Evolutionary conservation across 768 basidiomycete species (phyloP).

Genomic region (Macrolepiota dolichaula): DNA sequence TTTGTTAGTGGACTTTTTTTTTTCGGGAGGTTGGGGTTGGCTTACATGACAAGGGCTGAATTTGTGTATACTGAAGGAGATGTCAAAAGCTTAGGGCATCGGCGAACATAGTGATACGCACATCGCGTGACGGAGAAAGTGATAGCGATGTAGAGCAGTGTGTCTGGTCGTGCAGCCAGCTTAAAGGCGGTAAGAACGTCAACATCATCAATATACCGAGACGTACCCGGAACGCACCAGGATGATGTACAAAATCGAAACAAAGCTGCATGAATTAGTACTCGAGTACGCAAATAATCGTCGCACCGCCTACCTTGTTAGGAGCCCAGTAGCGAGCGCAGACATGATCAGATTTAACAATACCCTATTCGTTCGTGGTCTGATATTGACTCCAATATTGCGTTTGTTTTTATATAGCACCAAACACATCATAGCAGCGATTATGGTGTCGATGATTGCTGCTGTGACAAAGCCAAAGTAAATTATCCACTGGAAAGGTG

Average conservation of each 20-base stretch:
- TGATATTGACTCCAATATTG: conserved; percentile 17
- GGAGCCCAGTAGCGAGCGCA: conserved; percentile 28
- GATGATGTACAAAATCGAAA: conserved; percentile 25
- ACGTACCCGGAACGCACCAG: conserved; percentile 17
- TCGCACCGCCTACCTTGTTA: conserved; percentile 22
- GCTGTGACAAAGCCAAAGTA: conserved; percentile 28
- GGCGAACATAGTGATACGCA: conserved; percentile 14
- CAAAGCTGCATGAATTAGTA: conserved; percentile 18
- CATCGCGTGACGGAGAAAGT: conserved; percentile 28
- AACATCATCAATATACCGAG: not conserved
- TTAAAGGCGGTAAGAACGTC: conserved; percentile 5
- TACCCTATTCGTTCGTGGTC: conserved; percentile 18
- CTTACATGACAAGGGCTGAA: conserved; percentile 18
- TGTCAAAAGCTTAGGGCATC: not conserved
- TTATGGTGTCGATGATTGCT: conserved; percentile 25
- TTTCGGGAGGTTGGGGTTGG: not conserved
- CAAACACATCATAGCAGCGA: conserved; percentile 29
- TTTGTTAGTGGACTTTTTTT: not conserved
- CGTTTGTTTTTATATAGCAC: conserved; percentile 25
- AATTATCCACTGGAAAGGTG: conserved; percentile 23
- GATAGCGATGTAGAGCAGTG: conserved; percentile 27
- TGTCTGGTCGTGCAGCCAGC: conserved; percentile 27
- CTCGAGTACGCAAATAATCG: not conserved
- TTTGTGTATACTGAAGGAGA: conserved; percentile 17
- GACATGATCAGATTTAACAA: conserved; percentile 27